These are phyloP conservation scores for Aspergillus sp. DNA, from an alignment of 2,329 filamentous ascomycete genomes.

Conservation along the genomic window DNA sequence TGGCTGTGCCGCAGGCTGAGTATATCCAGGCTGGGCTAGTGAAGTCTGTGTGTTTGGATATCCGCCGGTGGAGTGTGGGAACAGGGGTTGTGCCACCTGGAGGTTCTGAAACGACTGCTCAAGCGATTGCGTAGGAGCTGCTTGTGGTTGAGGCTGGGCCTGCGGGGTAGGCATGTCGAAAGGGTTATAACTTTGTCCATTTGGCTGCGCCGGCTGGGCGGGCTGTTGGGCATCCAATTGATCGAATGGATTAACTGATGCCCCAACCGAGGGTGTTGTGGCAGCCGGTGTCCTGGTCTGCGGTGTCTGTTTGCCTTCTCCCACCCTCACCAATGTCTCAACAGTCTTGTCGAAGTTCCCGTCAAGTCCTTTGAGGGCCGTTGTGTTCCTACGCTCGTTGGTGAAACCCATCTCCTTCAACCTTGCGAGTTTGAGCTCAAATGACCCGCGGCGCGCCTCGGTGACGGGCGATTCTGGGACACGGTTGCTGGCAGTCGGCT, in stretches of 20 bases:
- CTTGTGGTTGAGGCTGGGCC: slow-evolving; percentile 26
- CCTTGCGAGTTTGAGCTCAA: slow-evolving; percentile 73
- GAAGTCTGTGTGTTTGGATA: slow-evolving; percentile 46
- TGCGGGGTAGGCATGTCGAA: slow-evolving; percentile 54
- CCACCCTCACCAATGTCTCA: slow-evolving; percentile 78
- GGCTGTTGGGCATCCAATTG: slow-evolving; percentile 43
- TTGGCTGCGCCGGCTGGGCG: slow-evolving; percentile 31
- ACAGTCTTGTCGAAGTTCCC: slow-evolving; percentile 85
- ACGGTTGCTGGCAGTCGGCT: slow-evolving; percentile 57
- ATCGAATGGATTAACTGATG: slow-evolving; percentile 69
- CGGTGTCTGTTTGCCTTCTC: slow-evolving; percentile 59
- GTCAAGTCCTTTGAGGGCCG: slow-evolving; percentile 77
- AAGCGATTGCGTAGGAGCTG: slow-evolving; percentile 40
- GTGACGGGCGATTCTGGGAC: slow-evolving; percentile 24
- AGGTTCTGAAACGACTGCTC: slow-evolving; percentile 74
- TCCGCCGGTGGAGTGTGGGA: slow-evolving; percentile 73
- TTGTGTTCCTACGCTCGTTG: slow-evolving; percentile 77
- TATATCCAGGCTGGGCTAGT: slow-evolving; percentile 38
- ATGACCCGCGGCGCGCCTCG: slow-evolving; percentile 31
- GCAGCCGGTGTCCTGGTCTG: slow-evolving; percentile 56
- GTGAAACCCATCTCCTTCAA: slow-evolving; percentile 89
- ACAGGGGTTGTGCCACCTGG: slow-evolving; percentile 68
- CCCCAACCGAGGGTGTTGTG: slow-evolving; percentile 18
- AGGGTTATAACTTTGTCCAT: slow-evolving; percentile 60
- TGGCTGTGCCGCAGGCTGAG: slow-evolving; percentile 47